Percentiles rank a stretch among this genome's conserved stretches.
Conservation (phyloP, 129 eudicot genomes). For the Cynara cardunculus region DNA sequence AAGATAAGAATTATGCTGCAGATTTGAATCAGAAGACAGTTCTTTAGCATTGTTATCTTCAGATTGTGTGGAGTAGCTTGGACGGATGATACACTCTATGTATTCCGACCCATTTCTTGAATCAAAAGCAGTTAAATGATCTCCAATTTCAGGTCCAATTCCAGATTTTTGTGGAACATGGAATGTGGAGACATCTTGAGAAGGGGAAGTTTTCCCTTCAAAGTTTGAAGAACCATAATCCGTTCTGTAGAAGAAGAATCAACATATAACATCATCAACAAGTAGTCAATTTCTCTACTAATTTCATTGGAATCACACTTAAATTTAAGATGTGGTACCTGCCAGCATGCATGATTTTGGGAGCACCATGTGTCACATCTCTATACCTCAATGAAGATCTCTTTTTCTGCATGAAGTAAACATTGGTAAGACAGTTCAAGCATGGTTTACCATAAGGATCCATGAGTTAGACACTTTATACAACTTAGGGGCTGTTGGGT, state of each 20-base stretch:
- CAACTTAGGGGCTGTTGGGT: neutral
- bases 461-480: neutral
- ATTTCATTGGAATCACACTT: neutral
- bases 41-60: slow-evolving; percentile 53
- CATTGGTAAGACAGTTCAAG: neutral
- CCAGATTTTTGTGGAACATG: slow-evolving; percentile 24
- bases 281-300: neutral
- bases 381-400: slow-evolving; percentile 43
- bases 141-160: slow-evolving; percentile 44
- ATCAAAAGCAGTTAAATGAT: slow-evolving; percentile 40
- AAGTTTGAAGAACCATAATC: slow-evolving; percentile 36
- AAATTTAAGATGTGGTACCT: slow-evolving; percentile 35
- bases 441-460: neutral
- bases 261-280: neutral
- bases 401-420: slow-evolving; percentile 50
- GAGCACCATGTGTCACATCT: slow-evolving; percentile 36
- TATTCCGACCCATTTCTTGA: slow-evolving; percentile 50
- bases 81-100: slow-evolving; percentile 50
- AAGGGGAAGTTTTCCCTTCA: slow-evolving; percentile 40
- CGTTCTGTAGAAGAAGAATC: slow-evolving; percentile 41
- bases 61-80: slow-evolving; percentile 48
- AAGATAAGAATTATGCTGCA: slow-evolving; percentile 26
- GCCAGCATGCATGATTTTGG: slow-evolving; percentile 34
- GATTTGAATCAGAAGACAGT: slow-evolving; percentile 30
- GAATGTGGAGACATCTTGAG: slow-evolving; percentile 45